Evolutionary conservation across 2,329 filamentous ascomycete genomes (phyloP), one percentile per base, ranked within the genome.

Genomic region (Didymella arachidicola): DNA sequence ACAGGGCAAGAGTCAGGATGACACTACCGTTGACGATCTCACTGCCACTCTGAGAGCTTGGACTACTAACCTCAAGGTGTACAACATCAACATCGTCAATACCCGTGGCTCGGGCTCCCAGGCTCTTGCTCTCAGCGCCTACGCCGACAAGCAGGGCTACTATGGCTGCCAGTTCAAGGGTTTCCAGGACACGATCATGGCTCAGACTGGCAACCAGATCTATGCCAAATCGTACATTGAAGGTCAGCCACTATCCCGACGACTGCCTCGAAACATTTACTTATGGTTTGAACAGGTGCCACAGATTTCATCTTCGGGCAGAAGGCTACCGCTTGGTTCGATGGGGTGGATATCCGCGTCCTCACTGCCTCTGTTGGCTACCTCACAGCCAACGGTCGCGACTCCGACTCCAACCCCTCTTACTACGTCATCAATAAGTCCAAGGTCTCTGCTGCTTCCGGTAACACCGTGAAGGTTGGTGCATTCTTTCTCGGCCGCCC

Each of bases 221-320:
- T 88, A 86, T 67, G 83, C 81, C 26, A 82, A 82, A 59, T 81
- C 80, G 62, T 81, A 83, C 58, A 86, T 88, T 60, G 80, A 83
- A 45, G 85, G 85, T 27, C 18, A 39, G 42, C 11, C 29, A 14
- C 16, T 4, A 1, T 30, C 16, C 26, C 8, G 3, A 18, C 4
- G 3, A 22, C n/a, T 27, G 12, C 44, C 5, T 25, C 3, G 3
- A 14, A 27, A 8, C 18, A n/a, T 29, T 34, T 22, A 14, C 27
- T 34, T 19, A 30, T 27, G 8, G 2, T 0, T 19, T 12, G n/a
- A 12, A 11, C 6, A 52, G 44, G 55, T 18, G 82, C 84, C 2
- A 83, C 84, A 42, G 86, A 87, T 65, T 86, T 86, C 68, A 84
- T 86, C 63, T 88, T 88, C 69, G 82, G 86, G 51, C 79, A 85